Evolutionary conservation across 1,284 basidiomycete species (phyloP), one percentile per base, ranked within the genome.

Genomic region (Naganishia liquefaciens): DNA sequence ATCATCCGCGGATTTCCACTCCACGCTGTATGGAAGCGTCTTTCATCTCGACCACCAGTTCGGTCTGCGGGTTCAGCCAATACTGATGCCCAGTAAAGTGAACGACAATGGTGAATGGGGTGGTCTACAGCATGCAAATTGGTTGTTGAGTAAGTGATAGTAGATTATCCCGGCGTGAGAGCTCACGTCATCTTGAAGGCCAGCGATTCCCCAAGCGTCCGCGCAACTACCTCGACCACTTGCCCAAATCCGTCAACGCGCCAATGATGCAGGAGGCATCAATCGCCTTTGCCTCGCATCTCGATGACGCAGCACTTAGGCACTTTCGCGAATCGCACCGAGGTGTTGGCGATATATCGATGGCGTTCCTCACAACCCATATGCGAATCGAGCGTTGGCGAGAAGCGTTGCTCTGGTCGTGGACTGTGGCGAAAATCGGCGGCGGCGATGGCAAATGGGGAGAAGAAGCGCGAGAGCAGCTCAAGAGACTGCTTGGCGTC

Each of bases 381-480:
- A 62, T 76, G 21, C 68, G 75, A 27, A 72, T 77, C 4, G 77
- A 79, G 53, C 69, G 77, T 3, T 79, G 77, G 77, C 69, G 77
- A 49, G 76, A 77, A 66, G 77, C 74, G 9, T 58, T 79, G n/a
- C 67, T 79, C 10, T 79, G 77, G 77, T 74, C 74, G 2, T 79
- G 70, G 62, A 46, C 70, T 13, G 77, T 78, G 0, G 75, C 74
- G 21, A 74, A 75, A 39, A 65, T 77, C 9, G 76, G 63, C 19
- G 11, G 23, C 5, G 21, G 54, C 5, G 30, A 68, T 19, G 74
- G 71, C 7, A 25, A 52, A 0, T 77, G 76, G 76, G 64, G 65
- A 21, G 40, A 67, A 17, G 44, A 43, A 0, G 73, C 73, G 2
- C 70, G 77, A 11, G 37, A 50, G 9, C 53, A 64, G 43, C 23